phyloP scores from a whole-genome alignment of 2,329 filamentous ascomycete genomes.

The Xylaria sp. region DNA sequence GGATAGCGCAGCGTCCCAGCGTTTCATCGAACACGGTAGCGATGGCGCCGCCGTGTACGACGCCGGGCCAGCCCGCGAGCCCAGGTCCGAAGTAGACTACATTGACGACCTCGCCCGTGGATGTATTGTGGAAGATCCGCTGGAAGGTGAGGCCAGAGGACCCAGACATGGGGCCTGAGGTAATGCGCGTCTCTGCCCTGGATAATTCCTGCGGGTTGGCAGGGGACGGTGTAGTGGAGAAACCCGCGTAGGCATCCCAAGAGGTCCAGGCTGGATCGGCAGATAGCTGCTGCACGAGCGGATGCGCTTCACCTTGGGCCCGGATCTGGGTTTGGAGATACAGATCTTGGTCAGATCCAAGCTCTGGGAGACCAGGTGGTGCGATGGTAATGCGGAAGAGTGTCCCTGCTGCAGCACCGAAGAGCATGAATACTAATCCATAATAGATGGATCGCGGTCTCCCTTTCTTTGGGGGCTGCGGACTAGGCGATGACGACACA shows the following conservation, averaged over 20 bases:
- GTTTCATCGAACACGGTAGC: constrained; percentile 66
- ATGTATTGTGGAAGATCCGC: constrained; percentile 58
- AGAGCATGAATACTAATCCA: constrained; percentile 35
- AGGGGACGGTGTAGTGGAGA: neutral
- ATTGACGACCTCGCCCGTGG: constrained; percentile 52
- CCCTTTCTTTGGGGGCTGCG: constrained; percentile 26
- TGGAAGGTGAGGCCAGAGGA: constrained; percentile 45
- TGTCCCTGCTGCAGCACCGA: constrained; percentile 39
- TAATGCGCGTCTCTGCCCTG: constrained; percentile 29
- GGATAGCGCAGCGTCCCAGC: constrained; percentile 57
- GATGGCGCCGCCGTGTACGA: constrained; percentile 66
- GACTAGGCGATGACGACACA: neutral
- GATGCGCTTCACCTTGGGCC: constrained; percentile 40
- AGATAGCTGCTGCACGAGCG: constrained; percentile 43
- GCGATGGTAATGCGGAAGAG: constrained; percentile 37
- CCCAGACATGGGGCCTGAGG: constrained; percentile 40
- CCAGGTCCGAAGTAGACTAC: constrained; percentile 65
- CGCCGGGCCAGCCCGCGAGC: constrained; percentile 62
- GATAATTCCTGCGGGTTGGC: neutral
- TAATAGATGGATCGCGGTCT: constrained; percentile 27
- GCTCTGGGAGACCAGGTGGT: constrained; percentile 39
- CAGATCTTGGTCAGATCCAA: constrained; percentile 38
- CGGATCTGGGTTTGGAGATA: constrained; percentile 38
- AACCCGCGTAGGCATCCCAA: constrained; percentile 39
- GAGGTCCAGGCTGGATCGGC: constrained; percentile 38